Evolutionary conservation across 192 early-diverging fungal genomes (phyloP).

Genomic region (Coemansia sp.): DNA sequence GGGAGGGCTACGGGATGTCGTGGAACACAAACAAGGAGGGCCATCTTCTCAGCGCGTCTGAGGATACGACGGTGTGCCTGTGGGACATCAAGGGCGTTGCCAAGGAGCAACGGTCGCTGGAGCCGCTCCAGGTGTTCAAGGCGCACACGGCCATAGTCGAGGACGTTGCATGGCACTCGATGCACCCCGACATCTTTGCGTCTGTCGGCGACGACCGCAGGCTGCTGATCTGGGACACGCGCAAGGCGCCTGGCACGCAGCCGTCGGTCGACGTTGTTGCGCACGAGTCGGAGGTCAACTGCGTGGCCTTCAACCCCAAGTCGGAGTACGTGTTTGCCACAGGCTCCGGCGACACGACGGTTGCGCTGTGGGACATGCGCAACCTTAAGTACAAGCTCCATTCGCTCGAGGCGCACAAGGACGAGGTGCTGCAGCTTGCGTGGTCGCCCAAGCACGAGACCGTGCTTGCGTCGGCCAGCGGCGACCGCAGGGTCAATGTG

Average conservation of each 20-base stretch:
- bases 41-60: constrained; percentile 84
- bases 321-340: constrained; percentile 91
- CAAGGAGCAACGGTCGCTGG: constrained; percentile 73
- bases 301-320: constrained; percentile 89
- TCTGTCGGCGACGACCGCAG: constrained; percentile 96
- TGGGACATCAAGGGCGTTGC: constrained; percentile 88
- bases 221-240: constrained; percentile 95
- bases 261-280: constrained; percentile 76
- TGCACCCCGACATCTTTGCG: constrained; percentile 86
- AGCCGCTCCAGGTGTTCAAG: constrained; percentile 74
- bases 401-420: constrained; percentile 84
- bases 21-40: constrained; percentile 86
- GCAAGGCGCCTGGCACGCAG: constrained; percentile 61
- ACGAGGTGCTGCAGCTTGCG: constrained; percentile 87
- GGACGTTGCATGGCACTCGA: constrained; percentile 92
- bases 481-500: constrained; percentile 86
- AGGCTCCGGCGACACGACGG: constrained; percentile 91
- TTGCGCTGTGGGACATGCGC: constrained; percentile 94
- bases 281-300: constrained; percentile 91
- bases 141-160: constrained; percentile 93
- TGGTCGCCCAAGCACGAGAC: constrained; percentile 95
- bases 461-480: constrained; percentile 86
- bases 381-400: constrained; percentile 85
- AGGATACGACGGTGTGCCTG: constrained; percentile 86
- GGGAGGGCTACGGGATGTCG: constrained; percentile 94